Percentiles rank a stretch among this genome's conserved stretches.
phyloP scores from a whole-genome alignment of 2,329 filamentous ascomycete genomes.

The Arthroderma sp. region DNA sequence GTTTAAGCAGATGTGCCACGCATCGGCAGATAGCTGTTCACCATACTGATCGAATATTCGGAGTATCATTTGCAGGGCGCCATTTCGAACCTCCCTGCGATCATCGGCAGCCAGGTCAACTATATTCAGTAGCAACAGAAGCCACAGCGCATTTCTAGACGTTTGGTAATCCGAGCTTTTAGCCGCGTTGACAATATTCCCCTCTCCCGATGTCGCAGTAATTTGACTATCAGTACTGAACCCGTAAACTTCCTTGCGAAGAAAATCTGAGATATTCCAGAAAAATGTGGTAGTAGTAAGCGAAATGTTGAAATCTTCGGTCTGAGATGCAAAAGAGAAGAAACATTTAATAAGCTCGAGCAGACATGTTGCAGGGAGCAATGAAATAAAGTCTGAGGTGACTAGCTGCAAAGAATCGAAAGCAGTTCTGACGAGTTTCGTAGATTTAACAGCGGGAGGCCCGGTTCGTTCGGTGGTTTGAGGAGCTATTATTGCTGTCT shows the following conservation, averaged over 20 bases:
- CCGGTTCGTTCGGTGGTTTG: constrained; percentile 12
- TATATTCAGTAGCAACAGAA: constrained; percentile 26
- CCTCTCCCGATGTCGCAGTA: constrained; percentile 39
- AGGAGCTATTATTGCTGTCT: constrained; percentile 4
- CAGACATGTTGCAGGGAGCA: constrained; percentile 58
- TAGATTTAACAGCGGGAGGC: constrained; percentile 35
- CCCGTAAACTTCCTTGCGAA: constrained; percentile 41
- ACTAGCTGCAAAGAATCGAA: constrained; percentile 86
- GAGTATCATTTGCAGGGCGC: constrained; percentile 76
- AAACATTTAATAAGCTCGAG: constrained; percentile 72
- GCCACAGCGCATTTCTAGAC: constrained; percentile 32
- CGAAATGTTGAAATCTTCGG: constrained; percentile 88
- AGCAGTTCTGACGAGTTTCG: constrained; percentile 66
- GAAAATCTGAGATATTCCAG: constrained; percentile 85
- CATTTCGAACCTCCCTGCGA: constrained; percentile 33
- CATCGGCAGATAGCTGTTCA: constrained; percentile 59
- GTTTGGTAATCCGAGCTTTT: constrained; percentile 45
- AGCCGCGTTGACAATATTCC: constrained; percentile 45
- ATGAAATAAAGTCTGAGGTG: constrained; percentile 81
- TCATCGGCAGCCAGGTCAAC: constrained; percentile 28
- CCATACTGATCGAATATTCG: constrained; percentile 88
- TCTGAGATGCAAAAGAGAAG: constrained; percentile 76
- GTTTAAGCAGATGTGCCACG: constrained; percentile 73
- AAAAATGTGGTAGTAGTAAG: constrained; percentile 91
- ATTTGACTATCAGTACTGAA: constrained; percentile 26